Conservation (phyloP, 2,329 filamentous ascomycete species). For the Fusarium pininemorale region DNA sequence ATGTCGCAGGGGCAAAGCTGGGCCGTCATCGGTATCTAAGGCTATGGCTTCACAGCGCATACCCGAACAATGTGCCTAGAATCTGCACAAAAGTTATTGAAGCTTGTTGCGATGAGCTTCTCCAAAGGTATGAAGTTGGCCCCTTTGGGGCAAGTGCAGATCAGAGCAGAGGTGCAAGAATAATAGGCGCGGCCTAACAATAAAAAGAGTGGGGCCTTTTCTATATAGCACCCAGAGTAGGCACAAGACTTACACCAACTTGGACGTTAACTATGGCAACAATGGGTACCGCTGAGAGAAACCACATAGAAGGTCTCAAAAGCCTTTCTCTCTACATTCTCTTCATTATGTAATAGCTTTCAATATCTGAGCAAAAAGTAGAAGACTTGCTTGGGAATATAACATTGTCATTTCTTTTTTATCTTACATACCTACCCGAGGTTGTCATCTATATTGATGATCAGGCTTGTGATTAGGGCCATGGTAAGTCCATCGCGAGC, state of each 20-base stretch:
- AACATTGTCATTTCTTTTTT: background rate
- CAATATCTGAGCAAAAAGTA: background rate
- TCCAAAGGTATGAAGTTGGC: slow-evolving; percentile 8
- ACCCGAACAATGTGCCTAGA: slow-evolving; percentile 34
- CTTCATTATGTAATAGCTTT: background rate
- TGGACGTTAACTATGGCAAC: background rate
- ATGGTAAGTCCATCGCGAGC: background rate
- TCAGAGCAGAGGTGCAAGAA: slow-evolving; percentile 21
- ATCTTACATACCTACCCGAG: no score
- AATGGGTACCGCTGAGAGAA: background rate
- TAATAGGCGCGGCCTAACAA: slow-evolving; percentile 6
- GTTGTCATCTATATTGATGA: background rate
- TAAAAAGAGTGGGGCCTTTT: slow-evolving; percentile 22
- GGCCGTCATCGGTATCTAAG: slow-evolving; percentile 44
- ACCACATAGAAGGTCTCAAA: background rate
- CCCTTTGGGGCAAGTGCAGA: slow-evolving; percentile 20
- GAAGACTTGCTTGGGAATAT: background rate
- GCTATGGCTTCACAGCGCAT: slow-evolving; percentile 43
- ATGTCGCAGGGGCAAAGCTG: slow-evolving; percentile 38
- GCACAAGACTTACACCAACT: background rate
- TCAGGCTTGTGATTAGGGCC: background rate
- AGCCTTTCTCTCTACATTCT: background rate
- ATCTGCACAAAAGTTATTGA: background rate
- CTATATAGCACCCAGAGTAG: background rate
- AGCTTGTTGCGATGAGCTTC: slow-evolving; percentile 14